Evolutionary conservation across 2,329 filamentous ascomycete species (phyloP), one percentile per base, ranked within the genome.

Genomic region (Sporothrix inflata): DNA sequence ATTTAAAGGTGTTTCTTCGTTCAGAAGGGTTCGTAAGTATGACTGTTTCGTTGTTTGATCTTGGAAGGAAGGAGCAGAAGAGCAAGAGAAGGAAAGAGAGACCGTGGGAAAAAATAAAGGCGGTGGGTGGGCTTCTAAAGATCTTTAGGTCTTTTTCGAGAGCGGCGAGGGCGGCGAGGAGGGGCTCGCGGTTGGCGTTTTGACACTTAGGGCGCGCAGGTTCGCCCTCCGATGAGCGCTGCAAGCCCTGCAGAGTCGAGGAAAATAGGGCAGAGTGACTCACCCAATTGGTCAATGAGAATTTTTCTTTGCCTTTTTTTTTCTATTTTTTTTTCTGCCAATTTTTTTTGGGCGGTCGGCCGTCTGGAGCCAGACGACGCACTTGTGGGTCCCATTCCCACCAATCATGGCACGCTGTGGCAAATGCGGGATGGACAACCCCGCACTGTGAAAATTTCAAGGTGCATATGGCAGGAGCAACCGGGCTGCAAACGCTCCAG

Each of bases 211-310:
- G 12, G 40, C 11, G 19, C 21, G 38, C 12, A 55, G 51, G 40
- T 38, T 45, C 14, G 34, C 57, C 16, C 73, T 74, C 74, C 73
- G 74, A 75, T 72, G 55, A 57, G 63, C 69, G 74, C 71, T 71
- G 60, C 63, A 66, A 34, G 45, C 27, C 27, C 45, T 66, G 42
- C 24, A 34, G 24, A 34, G 49, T 49, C 21, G 45, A n/a, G 24
- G 4, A 49, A 16, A 66, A 66, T 12, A 66, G 42, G 27, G n/a
- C 16, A 19, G n/a, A 19, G 69, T 75, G 74, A 75, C 49, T 75
- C 74, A 75, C 68, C 45, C 60, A 47, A 75, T 75, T 75, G 74
- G 74, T 72, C 74, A 75, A 74, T 75, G 70, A 75, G 69, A 74
- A 69, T 67, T 66, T 66, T 66, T 66, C 24, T 19, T 21, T 49